Conservation (phyloP, 2,329 filamentous ascomycete genomes). For the Ophiosphaerella korrae region DNA sequence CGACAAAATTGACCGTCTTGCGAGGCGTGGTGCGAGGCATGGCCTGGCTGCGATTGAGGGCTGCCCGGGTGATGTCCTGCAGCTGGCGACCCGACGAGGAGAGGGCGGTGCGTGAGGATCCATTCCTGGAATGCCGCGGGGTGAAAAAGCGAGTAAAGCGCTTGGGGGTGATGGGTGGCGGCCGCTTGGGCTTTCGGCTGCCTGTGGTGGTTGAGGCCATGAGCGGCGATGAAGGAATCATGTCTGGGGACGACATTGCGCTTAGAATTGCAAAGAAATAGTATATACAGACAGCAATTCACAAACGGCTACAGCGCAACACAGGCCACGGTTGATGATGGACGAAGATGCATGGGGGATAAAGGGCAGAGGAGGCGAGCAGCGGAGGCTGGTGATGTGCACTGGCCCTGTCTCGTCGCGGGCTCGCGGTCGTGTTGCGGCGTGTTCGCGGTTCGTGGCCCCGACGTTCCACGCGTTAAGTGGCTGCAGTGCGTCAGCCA, state of each 20-base stretch:
- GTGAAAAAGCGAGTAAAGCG: constrained; percentile 59
- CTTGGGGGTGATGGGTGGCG: constrained; percentile 58
- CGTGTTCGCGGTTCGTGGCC: constrained; percentile 5
- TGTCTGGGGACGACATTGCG: constrained; percentile 38
- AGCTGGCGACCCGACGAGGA: constrained; percentile 53
- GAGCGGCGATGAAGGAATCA: constrained; percentile 48
- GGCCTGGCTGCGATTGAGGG: constrained; percentile 47
- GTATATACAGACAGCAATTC: constrained; percentile 11
- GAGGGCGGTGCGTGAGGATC: constrained; percentile 30
- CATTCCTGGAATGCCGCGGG: constrained; percentile 47
- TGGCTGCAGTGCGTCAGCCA: not conserved
- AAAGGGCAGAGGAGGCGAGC: constrained; percentile 7
- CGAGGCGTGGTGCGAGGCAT: constrained; percentile 38
- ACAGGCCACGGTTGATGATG: not conserved
- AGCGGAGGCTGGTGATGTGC: constrained; percentile 4
- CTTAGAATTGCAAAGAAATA: constrained; percentile 5
- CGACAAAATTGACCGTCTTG: constrained; percentile 48
- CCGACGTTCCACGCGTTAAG: constrained; percentile 7
- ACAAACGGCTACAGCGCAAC: constrained; percentile 2
- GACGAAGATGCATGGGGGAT: constrained; percentile 7
- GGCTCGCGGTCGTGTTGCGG: constrained; percentile 12
- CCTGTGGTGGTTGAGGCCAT: constrained; percentile 31
- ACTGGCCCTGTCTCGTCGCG: constrained; percentile 8
- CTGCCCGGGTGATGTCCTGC: constrained; percentile 56
- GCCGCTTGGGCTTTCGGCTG: constrained; percentile 50